Conservation (phyloP, 257 asterid species). For the Capsicum pubescens region DNA sequence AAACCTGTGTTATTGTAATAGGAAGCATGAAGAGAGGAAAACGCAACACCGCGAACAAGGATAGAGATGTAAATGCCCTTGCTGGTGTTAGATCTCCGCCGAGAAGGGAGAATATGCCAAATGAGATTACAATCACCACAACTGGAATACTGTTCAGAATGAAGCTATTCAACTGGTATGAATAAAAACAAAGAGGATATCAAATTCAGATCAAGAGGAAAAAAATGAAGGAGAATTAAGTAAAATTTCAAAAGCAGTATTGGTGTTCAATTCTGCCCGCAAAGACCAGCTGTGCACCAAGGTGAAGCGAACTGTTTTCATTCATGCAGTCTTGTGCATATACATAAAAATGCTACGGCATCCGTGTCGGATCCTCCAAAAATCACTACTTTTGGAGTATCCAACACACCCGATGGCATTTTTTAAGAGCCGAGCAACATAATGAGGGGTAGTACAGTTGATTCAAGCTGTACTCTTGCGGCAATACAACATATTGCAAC, state of each 20-base stretch:
- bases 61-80: constrained; percentile 92
- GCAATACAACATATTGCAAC: background rate
- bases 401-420: background rate
- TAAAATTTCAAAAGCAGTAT: constrained; percentile 3
- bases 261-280: background rate
- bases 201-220: constrained; percentile 30
- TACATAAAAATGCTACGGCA: background rate
- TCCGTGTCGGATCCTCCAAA: background rate
- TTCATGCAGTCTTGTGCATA: background rate
- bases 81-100: constrained; percentile 99
- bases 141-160: constrained; percentile 89
- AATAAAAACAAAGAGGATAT: constrained; percentile 30
- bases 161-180: constrained; percentile 77
- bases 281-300: background rate
- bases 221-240: background rate
- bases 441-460: background rate
- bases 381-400: background rate
- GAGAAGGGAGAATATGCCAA: constrained; percentile 77
- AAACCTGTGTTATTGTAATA: constrained; percentile 75
- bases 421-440: background rate
- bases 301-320: constrained; percentile 18
- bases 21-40: constrained; percentile 98
- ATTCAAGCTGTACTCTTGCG: constrained; percentile 3
- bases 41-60: constrained; percentile 87
- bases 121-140: constrained; percentile 85